These are phyloP conservation scores for Penicillium sp. DNA, from an alignment of 2,329 filamentous ascomycete genomes.

Conservation along the genomic window DNA sequence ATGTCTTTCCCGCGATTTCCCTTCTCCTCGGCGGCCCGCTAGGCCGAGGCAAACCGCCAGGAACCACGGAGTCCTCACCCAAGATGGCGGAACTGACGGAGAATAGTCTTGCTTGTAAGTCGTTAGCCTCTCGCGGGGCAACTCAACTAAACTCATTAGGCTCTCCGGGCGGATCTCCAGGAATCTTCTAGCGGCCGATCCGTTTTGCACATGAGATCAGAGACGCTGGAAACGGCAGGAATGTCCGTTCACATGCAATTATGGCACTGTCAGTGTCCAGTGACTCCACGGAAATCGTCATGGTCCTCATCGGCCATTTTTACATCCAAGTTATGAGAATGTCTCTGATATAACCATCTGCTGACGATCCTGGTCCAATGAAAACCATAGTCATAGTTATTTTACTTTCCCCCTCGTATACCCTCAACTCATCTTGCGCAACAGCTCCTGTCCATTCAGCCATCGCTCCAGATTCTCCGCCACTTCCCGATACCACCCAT, in stretches of 20 bases:
- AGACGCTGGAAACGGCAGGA: not conserved
- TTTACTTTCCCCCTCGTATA: not conserved
- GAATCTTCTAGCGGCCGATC: constrained; percentile 16
- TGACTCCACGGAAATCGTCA: too few relatives aligned
- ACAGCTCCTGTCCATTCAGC: constrained; percentile 59
- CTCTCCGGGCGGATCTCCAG: constrained; percentile 8
- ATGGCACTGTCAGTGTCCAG: too few relatives aligned
- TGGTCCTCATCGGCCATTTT: too few relatives aligned
- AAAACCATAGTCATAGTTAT: not conserved
- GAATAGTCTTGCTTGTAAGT: not conserved
- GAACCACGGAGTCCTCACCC: not conserved
- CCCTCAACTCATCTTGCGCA: constrained; percentile 32
- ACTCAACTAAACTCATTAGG: constrained; percentile 2
- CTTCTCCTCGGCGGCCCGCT: constrained; percentile 1
- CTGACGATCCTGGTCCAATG: not conserved
- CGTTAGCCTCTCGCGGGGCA: too few relatives aligned
- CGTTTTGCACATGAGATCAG: not conserved
- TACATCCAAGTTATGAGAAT: too few relatives aligned
- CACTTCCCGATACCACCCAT: constrained; percentile 69
- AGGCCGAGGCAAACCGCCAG: constrained; percentile 13
- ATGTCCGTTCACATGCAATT: constrained; percentile 1
- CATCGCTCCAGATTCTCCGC: constrained; percentile 67
- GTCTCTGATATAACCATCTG: too few relatives aligned
- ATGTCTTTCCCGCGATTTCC: not conserved
- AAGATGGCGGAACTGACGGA: not conserved